phyloP scores from a whole-genome alignment of 2,329 filamentous ascomycete species.

The Ophiostoma sp. region DNA sequence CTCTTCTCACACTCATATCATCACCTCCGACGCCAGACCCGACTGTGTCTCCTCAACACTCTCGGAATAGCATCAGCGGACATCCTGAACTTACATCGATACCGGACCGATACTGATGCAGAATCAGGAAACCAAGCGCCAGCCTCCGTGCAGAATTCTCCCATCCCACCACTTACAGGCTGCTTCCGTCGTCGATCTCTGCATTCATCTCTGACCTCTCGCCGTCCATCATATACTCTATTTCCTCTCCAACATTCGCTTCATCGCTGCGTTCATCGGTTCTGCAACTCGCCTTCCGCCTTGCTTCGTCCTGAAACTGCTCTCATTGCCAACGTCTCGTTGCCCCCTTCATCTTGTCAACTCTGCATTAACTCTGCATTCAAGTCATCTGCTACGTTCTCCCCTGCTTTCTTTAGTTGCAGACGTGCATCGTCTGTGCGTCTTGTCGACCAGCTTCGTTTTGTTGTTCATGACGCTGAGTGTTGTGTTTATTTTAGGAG shows the following conservation, averaged over 20 bases:
- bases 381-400: background rate
- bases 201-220: background rate
- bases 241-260: background rate
- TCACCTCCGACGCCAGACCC: no score
- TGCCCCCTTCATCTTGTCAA: background rate
- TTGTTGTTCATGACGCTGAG: background rate
- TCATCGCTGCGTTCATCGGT: background rate
- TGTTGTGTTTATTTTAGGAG: background rate
- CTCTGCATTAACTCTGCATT: background rate
- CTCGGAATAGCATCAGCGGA: no score
- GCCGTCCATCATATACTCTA: background rate
- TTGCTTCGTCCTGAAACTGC: background rate
- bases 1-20: background rate
- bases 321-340: background rate
- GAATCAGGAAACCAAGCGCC: no score
- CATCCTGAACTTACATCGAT: no score
- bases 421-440: background rate
- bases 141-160: no score
- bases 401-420: no score
- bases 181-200: background rate
- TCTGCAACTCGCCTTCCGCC: background rate
- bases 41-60: no score
- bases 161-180: background rate
- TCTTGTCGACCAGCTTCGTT: background rate
- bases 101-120: no score